Evolutionary conservation across 2,329 filamentous ascomycete genomes (phyloP).

Genomic region (Ophiostoma quercus): DNA sequence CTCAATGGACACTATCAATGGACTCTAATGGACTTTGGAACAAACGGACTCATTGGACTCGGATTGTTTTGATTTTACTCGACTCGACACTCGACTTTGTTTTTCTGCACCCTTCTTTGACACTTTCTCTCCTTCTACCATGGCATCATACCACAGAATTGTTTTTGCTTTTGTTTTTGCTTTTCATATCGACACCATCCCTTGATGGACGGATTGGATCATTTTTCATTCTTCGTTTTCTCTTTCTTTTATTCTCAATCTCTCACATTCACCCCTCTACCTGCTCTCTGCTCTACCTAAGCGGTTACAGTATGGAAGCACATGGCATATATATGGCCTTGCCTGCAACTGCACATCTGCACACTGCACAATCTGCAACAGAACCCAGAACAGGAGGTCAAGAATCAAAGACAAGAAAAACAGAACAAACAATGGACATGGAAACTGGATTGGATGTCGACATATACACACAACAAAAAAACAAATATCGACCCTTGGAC

Average conservation of each 20-base stretch:
- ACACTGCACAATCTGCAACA: slow-evolving; percentile 6
- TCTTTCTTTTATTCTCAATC: slow-evolving; percentile 26
- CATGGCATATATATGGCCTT: not conserved
- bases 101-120: not conserved
- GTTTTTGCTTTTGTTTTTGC: not conserved
- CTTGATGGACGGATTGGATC: slow-evolving; percentile 8
- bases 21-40: not conserved
- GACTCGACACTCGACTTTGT: not conserved
- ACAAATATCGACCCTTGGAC: not conserved
- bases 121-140: too few relatives aligned
- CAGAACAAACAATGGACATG: slow-evolving; percentile 1
- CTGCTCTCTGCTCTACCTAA: not conserved
- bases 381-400: slow-evolving; percentile 1
- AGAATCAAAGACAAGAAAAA: not conserved
- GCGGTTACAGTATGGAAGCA: slow-evolving; percentile 9
- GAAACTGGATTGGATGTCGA: slow-evolving; percentile 3
- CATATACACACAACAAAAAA: not conserved
- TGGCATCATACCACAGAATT: not conserved
- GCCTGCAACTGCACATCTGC: not conserved
- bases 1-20: too few relatives aligned
- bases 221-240: not conserved
- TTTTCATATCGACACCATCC: not conserved
- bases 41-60: not conserved
- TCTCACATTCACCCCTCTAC: not conserved
- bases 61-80: slow-evolving; percentile 18